Conservation (phyloP, 192 early-diverging fungal genomes). For the Spinellus fusiger region DNA sequence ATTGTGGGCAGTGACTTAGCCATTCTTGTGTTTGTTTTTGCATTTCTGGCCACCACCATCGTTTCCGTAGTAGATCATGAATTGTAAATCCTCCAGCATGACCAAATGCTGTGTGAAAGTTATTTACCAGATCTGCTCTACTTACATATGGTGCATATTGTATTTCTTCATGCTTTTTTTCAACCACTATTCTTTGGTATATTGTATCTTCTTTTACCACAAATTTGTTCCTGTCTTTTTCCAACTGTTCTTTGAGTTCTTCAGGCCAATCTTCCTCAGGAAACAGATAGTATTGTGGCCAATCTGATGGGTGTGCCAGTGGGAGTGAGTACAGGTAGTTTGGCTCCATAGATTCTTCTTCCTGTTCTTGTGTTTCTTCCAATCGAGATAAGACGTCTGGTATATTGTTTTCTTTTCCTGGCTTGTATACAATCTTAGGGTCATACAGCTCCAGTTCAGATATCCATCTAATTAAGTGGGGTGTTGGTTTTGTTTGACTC, state of each 20-base stretch:
- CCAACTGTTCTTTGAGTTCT: not conserved
- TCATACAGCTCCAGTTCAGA: conserved; percentile 1
- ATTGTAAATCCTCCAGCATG: not conserved
- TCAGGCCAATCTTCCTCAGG: not conserved
- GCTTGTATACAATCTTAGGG: conserved; percentile 2
- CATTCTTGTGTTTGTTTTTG: not conserved
- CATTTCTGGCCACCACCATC: conserved; percentile 14
- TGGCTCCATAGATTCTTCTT: not conserved
- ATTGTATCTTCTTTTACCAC: not conserved
- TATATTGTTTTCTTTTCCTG: not conserved
- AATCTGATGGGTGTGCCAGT: not conserved
- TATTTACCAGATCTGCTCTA: not conserved
- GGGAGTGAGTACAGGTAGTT: not conserved
- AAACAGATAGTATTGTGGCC: not conserved
- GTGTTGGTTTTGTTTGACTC: not conserved
- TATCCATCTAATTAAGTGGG: conserved; percentile 1
- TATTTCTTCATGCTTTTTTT: not conserved
- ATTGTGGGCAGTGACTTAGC: not conserved
- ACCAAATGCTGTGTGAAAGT: not conserved
- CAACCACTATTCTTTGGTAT: not conserved
- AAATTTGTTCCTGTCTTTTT: not conserved
- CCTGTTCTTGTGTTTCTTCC: not conserved
- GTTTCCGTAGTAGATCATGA: not conserved
- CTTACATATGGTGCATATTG: not conserved
- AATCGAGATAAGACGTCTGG: not conserved